Percentiles rank a stretch among this genome's conserved stretches.
These are phyloP conservation scores for Rhizopus microsporus DNA, from an alignment of 371 early-diverging fungal genomes.

Conservation along the genomic window DNA sequence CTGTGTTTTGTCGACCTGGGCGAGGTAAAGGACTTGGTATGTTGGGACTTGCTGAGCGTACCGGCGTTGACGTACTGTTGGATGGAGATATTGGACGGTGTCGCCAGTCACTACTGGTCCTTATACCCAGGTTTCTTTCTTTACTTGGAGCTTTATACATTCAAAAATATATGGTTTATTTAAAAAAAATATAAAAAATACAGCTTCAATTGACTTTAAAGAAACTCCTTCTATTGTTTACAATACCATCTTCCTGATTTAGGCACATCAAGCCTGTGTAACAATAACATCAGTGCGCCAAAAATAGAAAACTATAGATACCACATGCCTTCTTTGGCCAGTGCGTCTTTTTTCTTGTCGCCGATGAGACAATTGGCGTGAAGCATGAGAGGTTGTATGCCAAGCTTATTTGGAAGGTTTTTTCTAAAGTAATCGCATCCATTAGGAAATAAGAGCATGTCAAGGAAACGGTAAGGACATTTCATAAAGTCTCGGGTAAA, in stretches of 20 bases:
- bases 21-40: conserved; percentile 17
- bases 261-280: not conserved
- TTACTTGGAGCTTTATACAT: not conserved
- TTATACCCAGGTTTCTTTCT: not conserved
- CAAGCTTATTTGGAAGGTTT: conserved; percentile 11
- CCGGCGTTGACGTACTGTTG: not conserved
- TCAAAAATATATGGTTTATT: not conserved
- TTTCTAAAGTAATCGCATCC: conserved; percentile 22
- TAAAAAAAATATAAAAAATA: not conserved
- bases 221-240: conserved; percentile 1
- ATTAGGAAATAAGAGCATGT: conserved; percentile 26
- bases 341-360: conserved; percentile 14
- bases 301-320: conserved; percentile 9
- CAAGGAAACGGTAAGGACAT: conserved; percentile 18
- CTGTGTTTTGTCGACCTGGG: not conserved
- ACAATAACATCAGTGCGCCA: conserved; percentile 2
- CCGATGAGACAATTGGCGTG: conserved; percentile 27
- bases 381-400: conserved; percentile 26
- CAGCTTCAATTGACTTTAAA: conserved; percentile 53
- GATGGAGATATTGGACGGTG: conserved; percentile 14
- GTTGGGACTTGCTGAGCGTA: not conserved
- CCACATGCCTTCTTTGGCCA: conserved; percentile 25
- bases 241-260: no score
- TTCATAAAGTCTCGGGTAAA: conserved; percentile 3
- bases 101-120: conserved; percentile 9